A percentile compares a stretch with the other conserved stretches of the same genome.
Conservation (phyloP, 306 rosid species). For the Myrica gale region DNA sequence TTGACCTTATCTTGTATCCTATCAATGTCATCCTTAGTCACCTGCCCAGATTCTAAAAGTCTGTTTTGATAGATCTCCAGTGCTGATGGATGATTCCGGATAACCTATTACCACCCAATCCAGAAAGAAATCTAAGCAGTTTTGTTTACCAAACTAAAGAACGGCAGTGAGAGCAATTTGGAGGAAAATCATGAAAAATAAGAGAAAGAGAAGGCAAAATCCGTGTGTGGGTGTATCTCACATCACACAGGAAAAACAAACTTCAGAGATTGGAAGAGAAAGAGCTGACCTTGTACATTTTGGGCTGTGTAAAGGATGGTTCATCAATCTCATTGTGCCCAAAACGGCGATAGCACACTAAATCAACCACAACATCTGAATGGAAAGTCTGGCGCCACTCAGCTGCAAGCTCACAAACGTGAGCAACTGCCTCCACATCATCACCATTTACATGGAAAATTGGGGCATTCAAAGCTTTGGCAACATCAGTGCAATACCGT, state of each 20-base stretch:
- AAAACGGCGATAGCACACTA: slow-evolving; percentile 90
- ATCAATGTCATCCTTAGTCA: slow-evolving; percentile 61
- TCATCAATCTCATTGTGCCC: slow-evolving; percentile 99
- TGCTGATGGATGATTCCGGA: slow-evolving; percentile 77
- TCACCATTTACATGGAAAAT: slow-evolving; percentile 92
- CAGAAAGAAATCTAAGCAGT: slow-evolving; percentile 23
- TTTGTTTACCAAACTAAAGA: slow-evolving; percentile 20
- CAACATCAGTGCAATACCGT: slow-evolving; percentile 91
- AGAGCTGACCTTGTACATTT: slow-evolving; percentile 84
- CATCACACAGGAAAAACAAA: slow-evolving; percentile 15
- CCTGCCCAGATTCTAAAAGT: slow-evolving; percentile 74
- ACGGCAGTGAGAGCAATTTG: neutral
- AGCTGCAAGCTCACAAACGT: slow-evolving; percentile 93
- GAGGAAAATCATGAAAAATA: neutral
- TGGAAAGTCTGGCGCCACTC: slow-evolving; percentile 99
- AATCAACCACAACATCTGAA: slow-evolving; percentile 93
- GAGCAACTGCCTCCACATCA: slow-evolving; percentile 97
- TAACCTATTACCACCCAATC: slow-evolving; percentile 49
- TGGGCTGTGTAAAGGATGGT: slow-evolving; percentile 96
- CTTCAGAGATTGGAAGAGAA: slow-evolving; percentile 5
- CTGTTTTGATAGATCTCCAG: slow-evolving; percentile 81
- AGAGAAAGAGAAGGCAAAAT: neutral
- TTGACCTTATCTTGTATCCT: slow-evolving; percentile 67
- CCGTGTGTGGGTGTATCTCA: neutral
- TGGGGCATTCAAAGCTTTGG: slow-evolving; percentile 89